Conservation (phyloP, 495 filamentous ascomycete genomes). For the Chaetomium cochliodes region DNA sequence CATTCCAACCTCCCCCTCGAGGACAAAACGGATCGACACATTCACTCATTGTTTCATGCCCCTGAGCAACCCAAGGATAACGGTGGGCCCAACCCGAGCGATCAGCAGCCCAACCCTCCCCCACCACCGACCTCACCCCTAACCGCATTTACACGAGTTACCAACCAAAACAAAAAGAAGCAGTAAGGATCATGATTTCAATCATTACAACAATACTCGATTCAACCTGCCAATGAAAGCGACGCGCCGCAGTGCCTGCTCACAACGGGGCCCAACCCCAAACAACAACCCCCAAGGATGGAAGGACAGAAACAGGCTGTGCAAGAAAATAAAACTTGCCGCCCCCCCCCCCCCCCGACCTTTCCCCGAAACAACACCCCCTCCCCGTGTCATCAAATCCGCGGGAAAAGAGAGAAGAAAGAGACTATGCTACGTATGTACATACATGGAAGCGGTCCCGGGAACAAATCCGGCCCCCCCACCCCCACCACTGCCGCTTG, state of each 20-base stretch:
- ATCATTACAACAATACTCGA: constrained; percentile 21
- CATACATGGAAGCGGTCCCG: not conserved
- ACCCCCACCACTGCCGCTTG: not conserved
- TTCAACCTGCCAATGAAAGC: constrained; percentile 20
- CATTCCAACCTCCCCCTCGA: not conserved
- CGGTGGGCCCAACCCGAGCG: not conserved
- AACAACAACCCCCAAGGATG: not conserved
- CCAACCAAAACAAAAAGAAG: not conserved
- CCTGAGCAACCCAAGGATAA: not conserved
- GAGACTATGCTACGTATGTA: not conserved
- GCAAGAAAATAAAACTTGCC: not conserved
- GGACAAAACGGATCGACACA: not conserved
- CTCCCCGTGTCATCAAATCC: not conserved
- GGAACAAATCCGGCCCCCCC: not conserved
- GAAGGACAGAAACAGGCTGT: too few relatives aligned
- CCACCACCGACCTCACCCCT: not conserved
- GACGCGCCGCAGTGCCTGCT: not conserved
- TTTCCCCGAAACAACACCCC: not conserved
- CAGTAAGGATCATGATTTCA: not conserved
- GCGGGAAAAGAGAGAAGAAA: not conserved
- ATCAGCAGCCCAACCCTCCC: not conserved
- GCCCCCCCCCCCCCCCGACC: not conserved
- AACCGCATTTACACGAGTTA: not conserved
- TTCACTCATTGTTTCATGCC: not conserved
- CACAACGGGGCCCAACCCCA: not conserved